These are phyloP conservation scores for Coemansia sp. DNA, from an alignment of 192 early-diverging fungal species.

Conservation along the genomic window DNA sequence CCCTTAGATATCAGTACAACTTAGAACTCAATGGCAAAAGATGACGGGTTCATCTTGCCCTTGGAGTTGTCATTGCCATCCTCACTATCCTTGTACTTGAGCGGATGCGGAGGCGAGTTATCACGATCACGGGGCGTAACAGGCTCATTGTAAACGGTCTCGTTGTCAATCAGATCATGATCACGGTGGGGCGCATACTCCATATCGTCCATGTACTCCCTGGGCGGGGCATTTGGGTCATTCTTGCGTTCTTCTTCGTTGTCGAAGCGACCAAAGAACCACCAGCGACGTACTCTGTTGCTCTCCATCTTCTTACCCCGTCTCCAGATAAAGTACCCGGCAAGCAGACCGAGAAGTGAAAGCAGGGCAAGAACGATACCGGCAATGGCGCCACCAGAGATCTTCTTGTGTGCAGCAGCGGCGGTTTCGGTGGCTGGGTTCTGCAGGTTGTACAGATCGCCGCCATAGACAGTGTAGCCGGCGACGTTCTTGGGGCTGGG, in stretches of 20 bases:
- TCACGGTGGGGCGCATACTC: slow-evolving; percentile 3
- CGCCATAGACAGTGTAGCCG: slow-evolving; percentile 19
- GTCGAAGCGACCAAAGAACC: slow-evolving; percentile 35
- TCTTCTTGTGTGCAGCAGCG: not conserved
- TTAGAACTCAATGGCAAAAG: slow-evolving; percentile 8
- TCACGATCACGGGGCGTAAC: not conserved
- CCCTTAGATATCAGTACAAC: no score
- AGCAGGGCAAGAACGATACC: slow-evolving; percentile 18
- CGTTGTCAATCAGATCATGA: not conserved
- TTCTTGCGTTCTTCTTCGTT: slow-evolving; percentile 6
- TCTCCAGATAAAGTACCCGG: slow-evolving; percentile 8
- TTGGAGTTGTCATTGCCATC: not conserved
- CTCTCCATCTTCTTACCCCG: slow-evolving; percentile 3
- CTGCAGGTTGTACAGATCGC: slow-evolving; percentile 31
- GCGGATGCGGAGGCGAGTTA: not conserved
- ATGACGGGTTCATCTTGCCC: not conserved
- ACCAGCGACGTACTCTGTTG: slow-evolving; percentile 36
- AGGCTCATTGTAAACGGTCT: not conserved
- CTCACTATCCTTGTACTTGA: not conserved
- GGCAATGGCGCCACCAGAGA: slow-evolving; percentile 15
- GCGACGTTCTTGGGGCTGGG: slow-evolving; percentile 11
- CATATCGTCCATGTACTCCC: not conserved
- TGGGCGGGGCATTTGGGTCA: not conserved
- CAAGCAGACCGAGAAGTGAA: slow-evolving; percentile 14
- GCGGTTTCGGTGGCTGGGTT: not conserved